Base-by-base conservation (phyloP, 2,329 filamentous ascomycete species). In the Trichophyton equinum region DNA sequence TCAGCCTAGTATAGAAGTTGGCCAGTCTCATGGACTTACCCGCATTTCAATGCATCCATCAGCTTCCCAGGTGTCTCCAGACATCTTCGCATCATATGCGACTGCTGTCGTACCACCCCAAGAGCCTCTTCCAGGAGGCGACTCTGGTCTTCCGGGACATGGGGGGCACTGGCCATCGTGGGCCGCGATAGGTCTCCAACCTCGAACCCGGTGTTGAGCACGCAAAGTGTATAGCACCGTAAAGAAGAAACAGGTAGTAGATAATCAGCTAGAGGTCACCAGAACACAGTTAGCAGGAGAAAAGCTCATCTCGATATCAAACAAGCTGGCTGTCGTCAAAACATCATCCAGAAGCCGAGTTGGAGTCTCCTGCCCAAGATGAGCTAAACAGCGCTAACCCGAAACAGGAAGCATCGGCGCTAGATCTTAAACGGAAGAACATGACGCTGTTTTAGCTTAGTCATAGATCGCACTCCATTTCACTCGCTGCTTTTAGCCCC, bases 11-110 rank as follows among this genome's bases (percentile, higher is more conserved):
- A 33, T 33, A 55, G 49, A 33, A 15, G 51, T n/a, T 36, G 51
- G 6, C 51, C 33, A 8, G 4, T 36, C 11, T 49, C 27, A 15
- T 62, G 59, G 57, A 79, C 87, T 70, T 83, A 97, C 94, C 91
- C 96, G 88, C 92, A 97, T 79, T 99, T 99, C 70, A 99, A 84
- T 69, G 94, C 94, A 80, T 99, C 94, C 94, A 99, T 99, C 67
- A 99, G 85, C 82, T 99, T 99, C 66, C 94, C 92, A 5, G 94
- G 91, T 8, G 90, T 95, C 74, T 99, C 95, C 64, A 99, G 82
- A 71, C 91, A 97, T 79, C 95, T 92, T 78, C 92, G 91, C 94
- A 99, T 99, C 73, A 96, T 82, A 71, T 86, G 85, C 62, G 92
- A 94, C 83, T 99, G 95, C 78, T 97, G 92, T 77, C 92, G 89